Evolutionary conservation across 805 yeast genomes (phyloP), one percentile per base, ranked within the genome.

Genomic region (Ogataea trehalophila): DNA sequence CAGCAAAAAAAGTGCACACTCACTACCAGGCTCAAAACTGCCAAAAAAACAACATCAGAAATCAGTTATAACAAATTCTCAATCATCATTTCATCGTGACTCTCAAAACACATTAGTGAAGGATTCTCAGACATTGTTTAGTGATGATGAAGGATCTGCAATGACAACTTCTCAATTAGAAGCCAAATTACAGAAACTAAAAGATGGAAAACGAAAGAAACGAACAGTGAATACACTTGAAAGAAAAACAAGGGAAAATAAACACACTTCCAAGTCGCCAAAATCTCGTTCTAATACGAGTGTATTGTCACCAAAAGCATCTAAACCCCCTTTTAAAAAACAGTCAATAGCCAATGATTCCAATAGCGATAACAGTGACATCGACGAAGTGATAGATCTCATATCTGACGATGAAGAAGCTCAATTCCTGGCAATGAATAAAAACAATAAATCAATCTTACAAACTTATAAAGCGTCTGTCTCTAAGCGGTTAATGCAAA

Each of bases 141-240:
- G 56, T 35, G 59, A 55, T 35, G 59, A 53, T n/a, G 59, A 55
- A 34, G 47, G 43, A n/a, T 35, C 55, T 6, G 15, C 34, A 8
- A 20, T 18, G n/a, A 37, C 20, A 14, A 20, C 31, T 15, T 39
- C 43, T 13, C 46, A 39, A 17, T 17, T 11, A 6, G 7, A n/a
- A 18, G 31, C 34, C 3, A 39, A 23, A 16, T n/a, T 23, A 22
- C 33, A 16, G 35, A 42, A 20, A 8, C 33, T 26, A 20, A 23
- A 42, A 42, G 20, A 14, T 18, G 15, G n/a, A 34, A 14, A 33
- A 17, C 16, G 31, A n/a, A n/a, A 20, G n/a, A 37, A 20, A 22
- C 9, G 15, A 18, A 20, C 26, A 4, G 40, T 22, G 15, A 9
- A 18, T n/a, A 34, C n/a, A 23, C 36, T 22, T 7, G 6, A 20